Conservation (phyloP, 768 basidiomycete genomes). For the Holtermannia corniformis region DNA sequence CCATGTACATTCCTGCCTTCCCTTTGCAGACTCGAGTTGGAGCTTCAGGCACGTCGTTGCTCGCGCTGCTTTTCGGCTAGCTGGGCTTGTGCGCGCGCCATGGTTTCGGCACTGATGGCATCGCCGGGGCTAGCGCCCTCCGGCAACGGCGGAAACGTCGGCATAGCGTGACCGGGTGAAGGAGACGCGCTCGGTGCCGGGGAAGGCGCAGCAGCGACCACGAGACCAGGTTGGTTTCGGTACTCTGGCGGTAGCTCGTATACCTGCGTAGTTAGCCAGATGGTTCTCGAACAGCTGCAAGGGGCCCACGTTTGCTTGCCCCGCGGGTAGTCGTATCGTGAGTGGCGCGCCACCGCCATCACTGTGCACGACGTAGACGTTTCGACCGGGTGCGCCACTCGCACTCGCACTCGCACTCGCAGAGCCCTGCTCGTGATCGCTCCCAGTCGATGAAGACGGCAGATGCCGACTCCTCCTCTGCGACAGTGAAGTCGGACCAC, state of each 20-base stretch:
- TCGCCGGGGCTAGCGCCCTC: no score
- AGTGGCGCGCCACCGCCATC: constrained; percentile 21
- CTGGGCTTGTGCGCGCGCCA: background rate
- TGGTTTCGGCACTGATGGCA: background rate
- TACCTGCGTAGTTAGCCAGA: constrained; percentile 1
- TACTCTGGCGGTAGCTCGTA: constrained; percentile 29
- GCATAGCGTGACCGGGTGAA: no score
- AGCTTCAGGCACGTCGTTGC: no score
- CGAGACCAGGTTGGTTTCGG: background rate
- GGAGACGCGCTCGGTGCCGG: background rate
- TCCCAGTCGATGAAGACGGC: no score
- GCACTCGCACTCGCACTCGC: no score
- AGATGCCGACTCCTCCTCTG: no score
- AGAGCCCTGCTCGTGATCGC: no score
- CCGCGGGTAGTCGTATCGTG: constrained; percentile 22
- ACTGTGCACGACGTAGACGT: constrained; percentile 29
- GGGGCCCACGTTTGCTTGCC: constrained; percentile 1
- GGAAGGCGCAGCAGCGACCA: no score
- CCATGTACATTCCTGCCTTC: no score
- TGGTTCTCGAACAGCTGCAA: background rate
- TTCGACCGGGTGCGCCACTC: constrained; percentile 5
- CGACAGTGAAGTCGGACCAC: background rate
- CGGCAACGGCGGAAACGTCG: background rate
- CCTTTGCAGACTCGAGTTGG: no score
- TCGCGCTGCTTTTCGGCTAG: background rate